phyloP scores from a whole-genome alignment of 1,139 yeast species.

The Sugiyamaella castrensis region DNA sequence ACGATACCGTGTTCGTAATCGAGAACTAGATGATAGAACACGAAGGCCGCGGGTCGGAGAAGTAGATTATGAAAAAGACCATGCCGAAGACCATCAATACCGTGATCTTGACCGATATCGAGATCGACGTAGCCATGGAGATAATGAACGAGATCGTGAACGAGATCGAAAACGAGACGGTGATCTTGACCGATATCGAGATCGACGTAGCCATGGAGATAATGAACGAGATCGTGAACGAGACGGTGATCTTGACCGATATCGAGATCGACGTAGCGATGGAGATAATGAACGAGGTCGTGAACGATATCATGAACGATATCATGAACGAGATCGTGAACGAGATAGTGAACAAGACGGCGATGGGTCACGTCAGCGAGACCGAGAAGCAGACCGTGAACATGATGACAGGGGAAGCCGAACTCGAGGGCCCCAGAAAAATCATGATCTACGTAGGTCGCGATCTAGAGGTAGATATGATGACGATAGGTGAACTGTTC shows the following conservation, averaged over 20 bases:
- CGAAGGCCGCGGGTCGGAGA: not conserved
- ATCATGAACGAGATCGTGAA: not conserved
- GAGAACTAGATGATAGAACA: constrained; percentile 11
- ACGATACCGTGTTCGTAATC: too few relatives aligned
- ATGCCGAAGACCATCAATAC: not conserved
- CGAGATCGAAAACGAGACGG: not conserved
- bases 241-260: not conserved
- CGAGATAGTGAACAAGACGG: not conserved
- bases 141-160: not conserved
- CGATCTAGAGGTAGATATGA: too few relatives aligned
- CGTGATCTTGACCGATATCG: not conserved
- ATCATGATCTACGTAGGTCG: too few relatives aligned
- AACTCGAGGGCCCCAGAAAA: too few relatives aligned
- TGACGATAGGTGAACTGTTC: too few relatives aligned
- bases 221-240: not conserved
- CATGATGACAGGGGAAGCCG: too few relatives aligned
- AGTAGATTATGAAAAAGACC: not conserved
- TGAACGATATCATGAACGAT: not conserved
- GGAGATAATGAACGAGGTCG: not conserved
- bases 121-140: not conserved
- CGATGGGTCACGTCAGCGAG: too few relatives aligned
- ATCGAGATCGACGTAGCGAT: not conserved
- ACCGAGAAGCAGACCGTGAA: not conserved
- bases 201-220: not conserved
- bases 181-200: not conserved